Evolutionary conservation across 176 grass and related monocot genomes (phyloP).

Genomic region (Eragrostis curvula): DNA sequence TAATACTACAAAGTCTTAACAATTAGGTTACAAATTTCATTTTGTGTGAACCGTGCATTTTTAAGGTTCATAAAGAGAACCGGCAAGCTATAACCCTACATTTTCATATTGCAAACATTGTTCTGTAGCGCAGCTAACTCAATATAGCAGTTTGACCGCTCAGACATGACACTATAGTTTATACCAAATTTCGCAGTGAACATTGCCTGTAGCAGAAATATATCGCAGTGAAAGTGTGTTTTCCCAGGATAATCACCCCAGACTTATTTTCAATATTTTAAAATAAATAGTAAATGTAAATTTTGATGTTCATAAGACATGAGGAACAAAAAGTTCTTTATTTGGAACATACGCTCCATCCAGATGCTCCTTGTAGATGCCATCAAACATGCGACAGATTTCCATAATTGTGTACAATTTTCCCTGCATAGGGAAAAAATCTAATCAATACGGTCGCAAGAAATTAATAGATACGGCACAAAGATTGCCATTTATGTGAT

Average conservation of each 20-base stretch:
- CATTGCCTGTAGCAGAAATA: too few species aligned
- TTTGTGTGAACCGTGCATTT: too few species aligned
- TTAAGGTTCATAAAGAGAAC: too few species aligned
- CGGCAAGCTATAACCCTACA: too few species aligned
- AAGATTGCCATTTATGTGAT: neutral
- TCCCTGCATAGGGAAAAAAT: constrained; percentile 55
- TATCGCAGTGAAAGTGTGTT: too few species aligned
- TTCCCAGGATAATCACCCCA: neutral
- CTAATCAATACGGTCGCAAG: neutral
- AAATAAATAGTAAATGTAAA: neutral
- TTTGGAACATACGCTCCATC: constrained; percentile 78
- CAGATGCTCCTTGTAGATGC: constrained; percentile 91
- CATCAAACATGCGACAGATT: constrained; percentile 94
- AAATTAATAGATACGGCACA: neutral
- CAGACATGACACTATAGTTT: too few species aligned
- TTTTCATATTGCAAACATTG: too few species aligned
- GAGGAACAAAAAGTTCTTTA: constrained; percentile 19
- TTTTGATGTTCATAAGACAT: neutral
- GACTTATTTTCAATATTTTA: neutral
- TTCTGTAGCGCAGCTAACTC: too few species aligned
- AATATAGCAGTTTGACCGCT: too few species aligned
- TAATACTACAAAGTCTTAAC: neutral
- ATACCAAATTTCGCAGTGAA: too few species aligned
- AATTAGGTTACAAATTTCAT: too few species aligned
- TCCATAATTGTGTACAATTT: constrained; percentile 96